Evolutionary conservation across 2,329 filamentous ascomycete species (phyloP).

Genomic region (Penicillium glabrum): DNA sequence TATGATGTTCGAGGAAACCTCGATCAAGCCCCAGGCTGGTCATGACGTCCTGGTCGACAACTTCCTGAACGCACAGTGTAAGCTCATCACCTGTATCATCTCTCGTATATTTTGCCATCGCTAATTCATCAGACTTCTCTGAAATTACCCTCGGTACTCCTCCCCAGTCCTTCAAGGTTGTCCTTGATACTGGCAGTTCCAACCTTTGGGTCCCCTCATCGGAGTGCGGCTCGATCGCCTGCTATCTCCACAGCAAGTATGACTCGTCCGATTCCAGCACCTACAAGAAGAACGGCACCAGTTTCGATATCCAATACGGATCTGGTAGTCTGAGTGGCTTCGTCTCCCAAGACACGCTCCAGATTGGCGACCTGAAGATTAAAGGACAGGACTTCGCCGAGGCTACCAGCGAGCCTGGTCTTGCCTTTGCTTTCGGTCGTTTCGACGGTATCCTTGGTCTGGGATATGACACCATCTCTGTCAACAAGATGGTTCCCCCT

Average conservation of each 20-base stretch:
- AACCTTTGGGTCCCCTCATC: conserved; percentile 97
- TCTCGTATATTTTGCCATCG: neutral
- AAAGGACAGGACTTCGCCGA: conserved; percentile 94
- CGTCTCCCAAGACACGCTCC: conserved; percentile 82
- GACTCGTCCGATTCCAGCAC: conserved; percentile 85
- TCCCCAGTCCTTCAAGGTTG: conserved; percentile 94
- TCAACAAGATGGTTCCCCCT: conserved; percentile 89
- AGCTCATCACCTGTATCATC: conserved; percentile 36
- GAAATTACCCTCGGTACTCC: conserved; percentile 92
- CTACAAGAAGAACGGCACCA: conserved; percentile 89
- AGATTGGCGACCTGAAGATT: conserved; percentile 85
- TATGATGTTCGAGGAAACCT: conserved; percentile 72
- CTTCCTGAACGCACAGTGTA: conserved; percentile 99
- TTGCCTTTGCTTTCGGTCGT: conserved; percentile 95
- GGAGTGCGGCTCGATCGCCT: conserved; percentile 91
- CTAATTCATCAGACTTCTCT: conserved; percentile 73
- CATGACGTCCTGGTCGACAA: conserved; percentile 91
- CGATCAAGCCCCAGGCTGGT: conserved; percentile 62
- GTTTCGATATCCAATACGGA: conserved; percentile 92
- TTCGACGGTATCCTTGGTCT: conserved; percentile 97
- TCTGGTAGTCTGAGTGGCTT: conserved; percentile 93
- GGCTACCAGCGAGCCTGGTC: conserved; percentile 89
- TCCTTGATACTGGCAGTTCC: conserved; percentile 96
- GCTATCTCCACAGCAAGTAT: conserved; percentile 96
- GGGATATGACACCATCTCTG: conserved; percentile 93